Evolutionary conservation across 2,329 filamentous ascomycete genomes (phyloP).

Genomic region (Fusarium lateritium): DNA sequence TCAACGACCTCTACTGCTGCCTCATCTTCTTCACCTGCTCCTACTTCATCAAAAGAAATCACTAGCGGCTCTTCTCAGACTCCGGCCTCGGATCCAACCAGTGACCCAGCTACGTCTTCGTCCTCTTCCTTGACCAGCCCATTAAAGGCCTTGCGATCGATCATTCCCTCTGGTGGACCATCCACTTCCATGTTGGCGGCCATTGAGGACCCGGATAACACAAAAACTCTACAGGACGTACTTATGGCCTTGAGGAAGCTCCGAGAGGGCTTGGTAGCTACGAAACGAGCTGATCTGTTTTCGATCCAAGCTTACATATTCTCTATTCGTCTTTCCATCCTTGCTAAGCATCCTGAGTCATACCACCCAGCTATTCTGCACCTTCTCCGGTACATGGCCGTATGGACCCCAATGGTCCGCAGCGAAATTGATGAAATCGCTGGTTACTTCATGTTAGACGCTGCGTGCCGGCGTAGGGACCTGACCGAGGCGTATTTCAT

Average conservation of each 20-base stretch:
- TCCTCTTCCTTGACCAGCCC: conserved; percentile 22
- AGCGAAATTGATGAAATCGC: conserved; percentile 85
- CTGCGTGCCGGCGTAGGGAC: conserved; percentile 86
- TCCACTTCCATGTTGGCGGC: conserved; percentile 32
- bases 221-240: conserved; percentile 79
- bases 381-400: conserved; percentile 80
- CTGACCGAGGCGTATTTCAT: conserved; percentile 80
- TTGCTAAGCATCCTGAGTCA: conserved; percentile 86
- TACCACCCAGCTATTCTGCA: conserved; percentile 91
- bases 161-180: conserved; percentile 31
- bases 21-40: not conserved
- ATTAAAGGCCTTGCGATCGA: conserved; percentile 23
- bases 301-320: conserved; percentile 93
- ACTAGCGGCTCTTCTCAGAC: not conserved
- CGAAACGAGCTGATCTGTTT: conserved; percentile 82
- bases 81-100: not conserved
- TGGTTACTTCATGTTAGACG: conserved; percentile 86
- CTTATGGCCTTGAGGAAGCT: conserved; percentile 91
- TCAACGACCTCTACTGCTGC: conserved; percentile 4
- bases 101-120: conserved; percentile 3
- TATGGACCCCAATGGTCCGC: conserved; percentile 74
- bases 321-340: conserved; percentile 86
- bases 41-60: not conserved
- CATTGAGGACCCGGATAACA: conserved; percentile 55
- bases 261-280: conserved; percentile 88